Conservation (phyloP, 768 basidiomycete genomes). For the Leccinum disarticulatum region DNA sequence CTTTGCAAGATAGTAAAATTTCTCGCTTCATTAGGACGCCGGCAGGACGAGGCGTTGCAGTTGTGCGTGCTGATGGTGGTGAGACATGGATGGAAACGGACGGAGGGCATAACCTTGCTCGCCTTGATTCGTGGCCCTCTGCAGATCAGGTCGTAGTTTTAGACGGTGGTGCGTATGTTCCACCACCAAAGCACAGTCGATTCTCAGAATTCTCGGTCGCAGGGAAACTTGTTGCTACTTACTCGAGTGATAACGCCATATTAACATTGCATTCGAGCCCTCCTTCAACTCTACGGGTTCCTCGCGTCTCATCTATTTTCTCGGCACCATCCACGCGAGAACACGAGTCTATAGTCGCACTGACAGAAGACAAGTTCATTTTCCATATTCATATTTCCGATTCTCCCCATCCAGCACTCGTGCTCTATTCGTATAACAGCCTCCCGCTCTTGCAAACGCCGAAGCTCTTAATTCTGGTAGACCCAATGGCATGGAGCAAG, state of each 20-base stretch:
- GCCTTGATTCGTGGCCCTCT: conserved; percentile 50
- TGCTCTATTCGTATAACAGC: conserved; percentile 46
- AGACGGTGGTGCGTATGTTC: conserved; percentile 50
- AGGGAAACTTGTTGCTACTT: conserved; percentile 60
- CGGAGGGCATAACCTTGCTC: conserved; percentile 46
- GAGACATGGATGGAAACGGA: conserved; percentile 62
- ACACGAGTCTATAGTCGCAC: conserved; percentile 61
- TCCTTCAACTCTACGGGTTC: conserved; percentile 43
- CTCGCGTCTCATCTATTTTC: conserved; percentile 59
- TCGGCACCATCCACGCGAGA: conserved; percentile 56
- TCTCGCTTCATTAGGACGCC: conserved; percentile 72
- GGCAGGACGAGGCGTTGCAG: conserved; percentile 73
- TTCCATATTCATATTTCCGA: conserved; percentile 50
- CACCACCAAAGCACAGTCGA: neutral
- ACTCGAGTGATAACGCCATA: conserved; percentile 44
- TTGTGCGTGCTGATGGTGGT: conserved; percentile 57
- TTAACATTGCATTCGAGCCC: conserved; percentile 58
- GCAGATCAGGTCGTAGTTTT: conserved; percentile 73
- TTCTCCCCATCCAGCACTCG: conserved; percentile 39
- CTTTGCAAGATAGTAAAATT: conserved; percentile 53
- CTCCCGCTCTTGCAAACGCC: conserved; percentile 52
- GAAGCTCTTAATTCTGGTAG: conserved; percentile 69
- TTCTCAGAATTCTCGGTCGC: conserved; percentile 18
- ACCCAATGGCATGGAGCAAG: conserved; percentile 83
- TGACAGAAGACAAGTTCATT: conserved; percentile 61